Evolutionary conservation across 83 land plant genomes (phyloP), one percentile per base, ranked within the genome.

Genomic region (Thuja plicata): DNA sequence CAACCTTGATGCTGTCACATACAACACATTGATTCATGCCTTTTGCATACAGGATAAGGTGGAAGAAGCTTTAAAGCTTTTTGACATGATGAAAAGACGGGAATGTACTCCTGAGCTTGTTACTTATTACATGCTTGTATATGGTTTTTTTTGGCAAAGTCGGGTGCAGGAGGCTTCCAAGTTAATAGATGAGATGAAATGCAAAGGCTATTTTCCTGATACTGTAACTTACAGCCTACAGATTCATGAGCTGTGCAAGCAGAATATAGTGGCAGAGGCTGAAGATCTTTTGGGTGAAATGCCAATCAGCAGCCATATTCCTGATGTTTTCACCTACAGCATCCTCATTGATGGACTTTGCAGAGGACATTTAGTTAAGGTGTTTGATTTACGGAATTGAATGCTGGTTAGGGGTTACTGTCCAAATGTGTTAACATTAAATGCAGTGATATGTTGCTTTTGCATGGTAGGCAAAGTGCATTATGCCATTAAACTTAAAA

Each of bases 41-140:
- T 85, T 95, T 70, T 94, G 93, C 74, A 85, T 89, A n/a, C 76
- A 50, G 48, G 93, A 91, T 73, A 89, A 89, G 80, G 86, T 87
- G 24, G 87, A 76, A 71, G 93, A 94, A 50, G 94, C 92, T 24
- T 87, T 94, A 32, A 88, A 89, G 87, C 50, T 94, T 52, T 85
- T 94, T 41, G 88, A 88, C 34, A 40, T 90, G 87, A 90, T 94
- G 96, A 93, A 92, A 87, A 93, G 90, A 87, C 88, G 88, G 48
- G 89, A 35, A 57, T 90, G 84, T 21, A 88, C 85, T 0, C 24
- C 86, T 16, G 87, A 70, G 12, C 76, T 93, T 86, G 86, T 88
- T 88, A 92, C 93, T 50, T 95, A 92, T 66, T 92, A 95, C 74
- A 93, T 89, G 34, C 40, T 38, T 38, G 2, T 38, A 38, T 38